These are phyloP conservation scores for Dryas octopetala DNA, from an alignment of 306 rosid species.

Conservation along the genomic window DNA sequence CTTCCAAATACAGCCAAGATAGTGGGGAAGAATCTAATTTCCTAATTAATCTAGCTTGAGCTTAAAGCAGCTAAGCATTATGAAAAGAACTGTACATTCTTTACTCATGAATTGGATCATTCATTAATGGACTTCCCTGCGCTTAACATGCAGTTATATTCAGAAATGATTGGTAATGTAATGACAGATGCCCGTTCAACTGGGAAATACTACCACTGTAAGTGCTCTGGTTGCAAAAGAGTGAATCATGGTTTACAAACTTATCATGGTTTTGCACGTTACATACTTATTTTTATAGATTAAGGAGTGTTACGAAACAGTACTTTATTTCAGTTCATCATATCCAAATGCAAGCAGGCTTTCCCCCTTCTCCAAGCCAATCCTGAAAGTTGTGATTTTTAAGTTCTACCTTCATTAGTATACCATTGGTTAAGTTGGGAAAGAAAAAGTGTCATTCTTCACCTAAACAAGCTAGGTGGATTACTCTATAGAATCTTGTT, in stretches of 20 bases:
- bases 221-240: slow-evolving; percentile 25
- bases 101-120: not conserved
- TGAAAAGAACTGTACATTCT: not conserved
- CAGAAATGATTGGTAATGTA: slow-evolving; percentile 95
- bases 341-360: not conserved
- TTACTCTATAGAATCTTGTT: not conserved
- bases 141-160: slow-evolving; percentile 59
- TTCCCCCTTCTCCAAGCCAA: not conserved
- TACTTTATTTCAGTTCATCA: not conserved
- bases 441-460: not conserved
- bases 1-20: not conserved
- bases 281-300: not conserved
- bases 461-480: not conserved
- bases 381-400: not conserved
- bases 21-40: not conserved
- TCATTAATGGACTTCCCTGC: not conserved
- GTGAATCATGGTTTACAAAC: not conserved
- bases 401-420: not conserved
- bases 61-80: not conserved
- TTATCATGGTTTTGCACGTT: not conserved
- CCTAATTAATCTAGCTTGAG: not conserved
- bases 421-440: not conserved
- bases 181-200: slow-evolving; percentile 92
- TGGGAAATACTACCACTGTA: slow-evolving; percentile 90
- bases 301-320: not conserved